Conservation (phyloP, 176 grass and related monocot genomes). For the Leersia perrieri region DNA sequence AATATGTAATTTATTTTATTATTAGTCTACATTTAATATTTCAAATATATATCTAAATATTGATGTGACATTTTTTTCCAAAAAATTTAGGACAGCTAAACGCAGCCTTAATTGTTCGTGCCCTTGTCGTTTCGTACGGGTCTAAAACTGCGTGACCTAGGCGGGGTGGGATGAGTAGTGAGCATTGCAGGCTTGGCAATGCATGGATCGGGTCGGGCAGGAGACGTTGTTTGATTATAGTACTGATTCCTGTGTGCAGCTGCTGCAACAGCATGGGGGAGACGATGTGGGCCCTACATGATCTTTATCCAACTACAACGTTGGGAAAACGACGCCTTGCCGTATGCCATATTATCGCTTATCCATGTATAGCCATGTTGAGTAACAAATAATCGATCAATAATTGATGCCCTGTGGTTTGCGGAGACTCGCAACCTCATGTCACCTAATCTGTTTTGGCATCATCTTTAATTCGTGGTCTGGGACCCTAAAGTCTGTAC, state of each 20-base stretch:
- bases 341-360: background rate
- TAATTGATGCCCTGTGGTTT: constrained; percentile 18
- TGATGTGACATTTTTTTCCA: too few species aligned
- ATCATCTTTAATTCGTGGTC: background rate
- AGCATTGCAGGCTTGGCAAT: constrained; percentile 6
- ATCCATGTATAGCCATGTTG: background rate
- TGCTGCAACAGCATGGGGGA: background rate
- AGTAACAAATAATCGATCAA: constrained; percentile 16
- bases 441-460: background rate
- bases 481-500: background rate
- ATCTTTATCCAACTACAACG: constrained; percentile 28
- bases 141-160: background rate
- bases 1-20: too few species aligned
- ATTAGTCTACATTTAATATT: too few species aligned
- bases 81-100: too few species aligned
- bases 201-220: background rate
- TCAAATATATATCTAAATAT: too few species aligned
- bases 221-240: background rate
- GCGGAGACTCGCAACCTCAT: constrained; percentile 27
- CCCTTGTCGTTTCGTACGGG: constrained; percentile 2
- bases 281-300: background rate
- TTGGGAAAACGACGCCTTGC: constrained; percentile 33
- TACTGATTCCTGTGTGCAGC: constrained; percentile 12
- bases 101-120: too few species aligned
- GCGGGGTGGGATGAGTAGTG: background rate